These are phyloP conservation scores for Rhytidhysteron rufulum DNA, from an alignment of 2,329 filamentous ascomycete species.

Conservation along the genomic window DNA sequence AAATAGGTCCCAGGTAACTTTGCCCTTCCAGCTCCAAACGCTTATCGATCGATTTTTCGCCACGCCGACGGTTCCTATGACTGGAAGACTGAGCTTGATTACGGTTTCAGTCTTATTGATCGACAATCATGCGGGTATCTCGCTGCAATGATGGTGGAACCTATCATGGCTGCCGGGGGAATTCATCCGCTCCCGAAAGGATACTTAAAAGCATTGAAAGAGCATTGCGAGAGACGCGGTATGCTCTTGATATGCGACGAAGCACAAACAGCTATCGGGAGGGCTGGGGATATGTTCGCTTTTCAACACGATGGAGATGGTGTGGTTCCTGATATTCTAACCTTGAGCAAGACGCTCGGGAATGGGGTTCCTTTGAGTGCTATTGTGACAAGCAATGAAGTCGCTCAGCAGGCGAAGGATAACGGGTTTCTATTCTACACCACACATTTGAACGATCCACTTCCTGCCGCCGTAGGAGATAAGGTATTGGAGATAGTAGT, in stretches of 20 bases:
- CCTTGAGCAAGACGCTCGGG: constrained; percentile 59
- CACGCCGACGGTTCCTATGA: constrained; percentile 59
- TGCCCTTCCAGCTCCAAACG: constrained; percentile 57
- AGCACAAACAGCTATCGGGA: constrained; percentile 33
- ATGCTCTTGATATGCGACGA: constrained; percentile 38
- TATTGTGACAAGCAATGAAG: constrained; percentile 53
- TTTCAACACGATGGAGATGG: constrained; percentile 37
- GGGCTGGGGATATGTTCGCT: constrained; percentile 27
- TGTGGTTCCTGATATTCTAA: constrained; percentile 32
- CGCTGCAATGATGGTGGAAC: constrained; percentile 61
- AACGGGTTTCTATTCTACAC: constrained; percentile 56
- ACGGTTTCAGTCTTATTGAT: constrained; percentile 60
- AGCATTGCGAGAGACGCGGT: constrained; percentile 29
- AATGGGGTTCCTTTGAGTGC: constrained; percentile 58
- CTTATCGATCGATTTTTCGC: constrained; percentile 60
- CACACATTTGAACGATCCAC: constrained; percentile 60
- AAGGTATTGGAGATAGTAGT: constrained; percentile 61
- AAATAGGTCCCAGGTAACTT: constrained; percentile 53
- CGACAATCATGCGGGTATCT: constrained; percentile 57
- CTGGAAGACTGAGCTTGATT: constrained; percentile 62
- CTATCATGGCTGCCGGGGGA: constrained; percentile 56
- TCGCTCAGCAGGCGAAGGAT: constrained; percentile 48
- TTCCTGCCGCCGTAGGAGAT: constrained; percentile 57
- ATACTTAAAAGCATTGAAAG: constrained; percentile 55
- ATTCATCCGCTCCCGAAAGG: constrained; percentile 58